These are phyloP conservation scores for Aspergillus japonicus DNA, from an alignment of 2,329 filamentous ascomycete genomes.

Conservation along the genomic window DNA sequence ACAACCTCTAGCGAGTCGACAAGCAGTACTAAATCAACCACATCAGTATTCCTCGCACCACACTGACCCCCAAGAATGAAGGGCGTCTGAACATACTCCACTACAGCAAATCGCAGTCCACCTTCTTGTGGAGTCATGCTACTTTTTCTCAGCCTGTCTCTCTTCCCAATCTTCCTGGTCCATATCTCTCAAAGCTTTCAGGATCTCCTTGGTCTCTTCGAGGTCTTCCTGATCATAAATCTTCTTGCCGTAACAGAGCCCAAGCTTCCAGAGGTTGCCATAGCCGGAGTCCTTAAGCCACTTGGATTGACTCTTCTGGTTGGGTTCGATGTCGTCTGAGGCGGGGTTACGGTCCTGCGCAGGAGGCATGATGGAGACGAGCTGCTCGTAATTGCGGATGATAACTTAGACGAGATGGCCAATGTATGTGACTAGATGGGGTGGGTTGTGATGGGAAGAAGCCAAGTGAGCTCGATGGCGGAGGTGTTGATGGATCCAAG, in stretches of 20 bases:
- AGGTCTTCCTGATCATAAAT: background rate
- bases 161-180: conserved; percentile 4
- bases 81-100: background rate
- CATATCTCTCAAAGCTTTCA: conserved; percentile 2
- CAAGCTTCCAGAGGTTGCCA: conserved; percentile 8
- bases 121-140: background rate
- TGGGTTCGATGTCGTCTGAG: background rate
- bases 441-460: no score
- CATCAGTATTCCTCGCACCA: background rate
- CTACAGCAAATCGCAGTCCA: background rate
- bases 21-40: background rate
- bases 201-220: conserved; percentile 5
- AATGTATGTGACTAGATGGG: no score
- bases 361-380: background rate
- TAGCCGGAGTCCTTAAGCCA: conserved; percentile 10
- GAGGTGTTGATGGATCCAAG: no score
- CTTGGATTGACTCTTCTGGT: conserved; percentile 5
- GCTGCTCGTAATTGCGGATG: background rate
- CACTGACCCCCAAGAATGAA: background rate
- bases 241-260: conserved; percentile 9
- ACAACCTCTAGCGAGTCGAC: background rate
- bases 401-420: no score
- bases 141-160: background rate
- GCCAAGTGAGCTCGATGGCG: no score
- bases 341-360: background rate